These are phyloP conservation scores for Chlamydomonas asymmetrica DNA, from an alignment of 139 green algal genomes.

Conservation along the genomic window DNA sequence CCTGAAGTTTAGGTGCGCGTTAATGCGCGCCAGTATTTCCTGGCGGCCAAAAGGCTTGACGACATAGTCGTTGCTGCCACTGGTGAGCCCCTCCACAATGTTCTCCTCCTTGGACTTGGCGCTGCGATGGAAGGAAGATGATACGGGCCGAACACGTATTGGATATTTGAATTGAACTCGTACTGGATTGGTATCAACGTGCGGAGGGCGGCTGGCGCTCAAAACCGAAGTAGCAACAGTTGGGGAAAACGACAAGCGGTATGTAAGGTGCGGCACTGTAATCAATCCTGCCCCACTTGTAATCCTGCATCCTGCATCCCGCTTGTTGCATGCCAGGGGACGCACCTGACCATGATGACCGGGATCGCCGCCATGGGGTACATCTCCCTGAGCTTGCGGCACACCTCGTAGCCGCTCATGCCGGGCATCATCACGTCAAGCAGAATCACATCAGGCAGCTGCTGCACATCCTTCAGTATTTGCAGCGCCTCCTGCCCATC, in stretches of 20 bases:
- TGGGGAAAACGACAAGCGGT: too few relatives aligned
- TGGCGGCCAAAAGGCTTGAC: conserved; percentile 68
- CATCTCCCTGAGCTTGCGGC: conserved; percentile 42
- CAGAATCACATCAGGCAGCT: conserved; percentile 60
- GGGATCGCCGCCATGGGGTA: conserved; percentile 64
- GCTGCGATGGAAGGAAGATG: too few relatives aligned
- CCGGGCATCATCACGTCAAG: conserved; percentile 82
- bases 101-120: conserved; percentile 72
- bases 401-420: conserved; percentile 71
- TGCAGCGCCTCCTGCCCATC: conserved; percentile 47
- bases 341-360: conserved; percentile 75
- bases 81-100: conserved; percentile 65
- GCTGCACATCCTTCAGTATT: conserved; percentile 23
- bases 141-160: too few relatives aligned
- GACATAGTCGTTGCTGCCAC: conserved; percentile 57
- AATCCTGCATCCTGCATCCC: too few relatives aligned
- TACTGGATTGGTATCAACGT: too few relatives aligned
- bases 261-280: too few relatives aligned
- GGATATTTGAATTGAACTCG: too few relatives aligned
- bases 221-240: too few relatives aligned
- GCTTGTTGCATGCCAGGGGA: too few relatives aligned
- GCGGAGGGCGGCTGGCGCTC: too few relatives aligned
- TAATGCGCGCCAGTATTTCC: conserved; percentile 64
- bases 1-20: conserved; percentile 60
- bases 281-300: too few relatives aligned